Evolutionary conservation across 2,329 filamentous ascomycete species (phyloP).

Genomic region (Cordyceps fumosorosea): DNA sequence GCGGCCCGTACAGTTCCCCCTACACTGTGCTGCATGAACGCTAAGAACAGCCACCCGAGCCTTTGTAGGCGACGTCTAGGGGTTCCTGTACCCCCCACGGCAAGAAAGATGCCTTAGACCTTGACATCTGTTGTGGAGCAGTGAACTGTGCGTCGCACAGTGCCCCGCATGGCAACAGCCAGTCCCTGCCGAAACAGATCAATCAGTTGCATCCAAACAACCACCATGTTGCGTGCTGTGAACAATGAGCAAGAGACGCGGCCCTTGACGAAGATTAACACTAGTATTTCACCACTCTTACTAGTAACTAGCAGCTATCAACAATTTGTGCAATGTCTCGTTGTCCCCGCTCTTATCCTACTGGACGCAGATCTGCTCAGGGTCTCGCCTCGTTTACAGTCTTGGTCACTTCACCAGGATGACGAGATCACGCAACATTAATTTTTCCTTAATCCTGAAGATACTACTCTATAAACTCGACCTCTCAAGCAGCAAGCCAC

Average conservation of each 20-base stretch:
- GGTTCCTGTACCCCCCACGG: neutral
- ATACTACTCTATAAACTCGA: neutral
- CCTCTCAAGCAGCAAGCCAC: neutral
- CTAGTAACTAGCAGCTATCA: neutral
- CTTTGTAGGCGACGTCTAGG: neutral
- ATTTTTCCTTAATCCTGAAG: neutral
- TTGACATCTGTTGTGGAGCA: neutral
- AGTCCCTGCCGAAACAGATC: neutral
- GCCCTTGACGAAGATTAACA: neutral
- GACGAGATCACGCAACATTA: neutral
- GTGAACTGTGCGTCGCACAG: neutral
- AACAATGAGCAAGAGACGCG: neutral
- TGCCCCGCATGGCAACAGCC: neutral
- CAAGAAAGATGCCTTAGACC: neutral
- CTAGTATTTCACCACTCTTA: neutral
- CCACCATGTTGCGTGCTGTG: neutral
- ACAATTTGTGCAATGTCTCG: neutral
- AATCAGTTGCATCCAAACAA: neutral
- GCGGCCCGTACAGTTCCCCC: constrained; percentile 1
- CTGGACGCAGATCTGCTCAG: neutral
- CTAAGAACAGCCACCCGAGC: neutral
- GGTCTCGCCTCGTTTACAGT: neutral
- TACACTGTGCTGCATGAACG: constrained; percentile 3
- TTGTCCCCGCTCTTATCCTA: neutral
- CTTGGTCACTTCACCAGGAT: neutral